Base-by-base conservation (phyloP, 768 basidiomycete species). In the Tricholoma furcatifolium region DNA sequence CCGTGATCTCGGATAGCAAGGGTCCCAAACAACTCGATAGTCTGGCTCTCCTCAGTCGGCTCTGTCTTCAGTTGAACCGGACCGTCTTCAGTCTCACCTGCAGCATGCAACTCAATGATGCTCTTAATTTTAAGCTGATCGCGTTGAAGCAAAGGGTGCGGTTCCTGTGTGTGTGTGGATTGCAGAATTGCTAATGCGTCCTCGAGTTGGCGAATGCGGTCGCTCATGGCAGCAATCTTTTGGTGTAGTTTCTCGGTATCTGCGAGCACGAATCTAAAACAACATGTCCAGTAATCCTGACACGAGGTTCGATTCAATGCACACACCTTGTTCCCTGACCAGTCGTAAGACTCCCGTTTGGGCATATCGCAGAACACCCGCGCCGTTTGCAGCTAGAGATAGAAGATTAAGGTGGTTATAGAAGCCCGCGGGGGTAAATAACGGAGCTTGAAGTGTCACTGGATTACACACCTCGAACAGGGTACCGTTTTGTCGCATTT, bases 341-440 rank as follows among this genome's bases (percentile, higher is more conserved):
- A 1, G 88, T 89, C 12, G 85, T 81, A 35, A 90, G 74, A 62
- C 84, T 86, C 27, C 86, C 87, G 60, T 88, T 88, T 3, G 87
- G 87, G 68, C 88, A 91, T 49, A 91, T 90, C 10, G 84, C 83
- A 5, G 84, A 80, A 61, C 88, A 90, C 24, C 88, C 88, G 59
- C 88, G 74, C 38, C 88, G 81, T 63, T 83, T 87, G 65, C 88
- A 85, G 47, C 78, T 79, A 53, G 30, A 31, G 41, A 35, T 18
- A 31, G 41, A 53, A 53, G 42, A 41, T 27, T 42, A 30, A 42
- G 46, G 46, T 45, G 15, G 23, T 42, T 21, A 12, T 7, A 43
- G 11, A 20, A 20, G 4, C 12, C 27, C 32, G 17, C 32, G 35
- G 46, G 38, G 36, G 43, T 30, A 31, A 20, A 35, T n/a, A 31